Evolutionary conservation across 2,329 filamentous ascomycete species (phyloP), one percentile per base, ranked within the genome.

Genomic region (Claviceps cyperi): DNA sequence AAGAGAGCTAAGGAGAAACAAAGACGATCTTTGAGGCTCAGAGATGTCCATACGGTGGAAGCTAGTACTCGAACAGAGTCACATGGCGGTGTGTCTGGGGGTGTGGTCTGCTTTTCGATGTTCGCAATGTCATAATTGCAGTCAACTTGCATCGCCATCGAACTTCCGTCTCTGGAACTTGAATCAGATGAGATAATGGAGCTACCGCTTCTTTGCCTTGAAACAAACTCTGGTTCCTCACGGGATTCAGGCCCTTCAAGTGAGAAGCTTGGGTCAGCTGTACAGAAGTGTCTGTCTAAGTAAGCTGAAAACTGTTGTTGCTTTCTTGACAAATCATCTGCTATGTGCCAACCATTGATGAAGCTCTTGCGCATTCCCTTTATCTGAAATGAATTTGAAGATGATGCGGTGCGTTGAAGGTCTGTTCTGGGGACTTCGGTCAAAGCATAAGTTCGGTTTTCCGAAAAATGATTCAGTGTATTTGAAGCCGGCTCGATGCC

Each of bases 41-140:
- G 67, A 0, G 66, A 72, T 0, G 86, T 83, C 78, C 86, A 84
- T 0, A 95, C 72, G 0, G 85, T 89, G 14, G 64, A 64, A 1
- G 66, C 38, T 2, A 62, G 66, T 15, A n/a, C 17, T 17, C 44
- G 38, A n/a, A 53, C 22, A 11, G 49, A 51, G 11, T 40, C 21
- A 22, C 43, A 5, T 43, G 22, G 28, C 15, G 21, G 21, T 14
- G 37, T 6, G 3, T 19, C 24, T 14, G 14, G 14, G 32, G 28
- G n/a, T 5, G 19, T 43, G 17, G 15, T 15, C n/a, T n/a, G 22
- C 13, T 32, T 24, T 28, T 39, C 36, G 36, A n/a, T 21, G 9
- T 39, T 8, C 14, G 41, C 11, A 21, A n/a, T 4, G 9, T 9
- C 19, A 14, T 40, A 21, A 15, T 35, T 21, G 21, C n/a, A 22